Evolutionary conservation across 768 basidiomycete species (phyloP).

Genomic region (Tricholoma flavovirens): DNA sequence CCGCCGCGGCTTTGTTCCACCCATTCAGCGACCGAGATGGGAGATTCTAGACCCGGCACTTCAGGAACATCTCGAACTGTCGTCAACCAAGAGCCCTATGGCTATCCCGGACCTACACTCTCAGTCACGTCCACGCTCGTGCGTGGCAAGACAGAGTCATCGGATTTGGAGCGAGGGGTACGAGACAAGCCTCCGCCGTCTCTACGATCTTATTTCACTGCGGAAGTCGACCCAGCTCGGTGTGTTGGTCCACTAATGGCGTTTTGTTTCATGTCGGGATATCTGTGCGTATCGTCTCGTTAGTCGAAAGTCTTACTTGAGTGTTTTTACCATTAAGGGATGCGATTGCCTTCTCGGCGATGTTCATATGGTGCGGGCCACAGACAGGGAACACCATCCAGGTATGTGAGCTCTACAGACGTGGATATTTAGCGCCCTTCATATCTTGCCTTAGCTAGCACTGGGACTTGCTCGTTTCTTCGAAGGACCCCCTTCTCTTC

Average conservation of each 20-base stretch:
- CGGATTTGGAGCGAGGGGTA: not conserved
- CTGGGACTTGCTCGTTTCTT: conserved; percentile 82
- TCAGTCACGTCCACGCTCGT: not conserved
- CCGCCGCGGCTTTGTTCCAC: not conserved
- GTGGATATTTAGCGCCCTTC: not conserved
- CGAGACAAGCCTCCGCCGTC: conserved; percentile 12
- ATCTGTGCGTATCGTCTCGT: conserved; percentile 44
- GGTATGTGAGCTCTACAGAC: conserved; percentile 28
- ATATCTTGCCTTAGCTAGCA: conserved; percentile 44
- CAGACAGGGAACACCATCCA: conserved; percentile 76
- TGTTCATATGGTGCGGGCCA: conserved; percentile 83
- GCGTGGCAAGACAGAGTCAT: not conserved
- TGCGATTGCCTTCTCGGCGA: conserved; percentile 66
- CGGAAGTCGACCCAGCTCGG: conserved; percentile 46
- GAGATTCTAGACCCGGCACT: not conserved
- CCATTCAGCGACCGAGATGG: not conserved
- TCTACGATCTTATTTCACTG: conserved; percentile 30
- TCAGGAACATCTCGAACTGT: not conserved
- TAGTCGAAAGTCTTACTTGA: not conserved
- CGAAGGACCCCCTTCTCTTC: conserved; percentile 36
- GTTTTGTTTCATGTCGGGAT: conserved; percentile 78
- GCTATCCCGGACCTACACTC: not conserved
- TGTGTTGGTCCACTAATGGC: conserved; percentile 49
- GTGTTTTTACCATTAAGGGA: conserved; percentile 38
- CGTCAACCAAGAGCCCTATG: not conserved